Conservation (phyloP, 495 filamentous ascomycete genomes). For the Terfezia claveryi region DNA sequence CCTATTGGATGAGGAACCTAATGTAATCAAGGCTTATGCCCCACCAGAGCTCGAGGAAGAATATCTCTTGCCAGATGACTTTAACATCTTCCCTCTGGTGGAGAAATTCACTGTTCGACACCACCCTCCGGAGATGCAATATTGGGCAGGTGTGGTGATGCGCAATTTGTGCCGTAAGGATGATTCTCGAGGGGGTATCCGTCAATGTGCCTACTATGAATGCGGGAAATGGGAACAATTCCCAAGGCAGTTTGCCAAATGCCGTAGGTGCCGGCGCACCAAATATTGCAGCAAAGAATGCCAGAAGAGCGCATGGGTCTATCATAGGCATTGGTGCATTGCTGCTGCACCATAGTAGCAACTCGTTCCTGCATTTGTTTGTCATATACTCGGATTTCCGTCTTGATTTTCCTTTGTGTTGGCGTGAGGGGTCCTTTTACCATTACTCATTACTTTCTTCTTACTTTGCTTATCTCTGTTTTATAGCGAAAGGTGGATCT, state of each 20-base stretch:
- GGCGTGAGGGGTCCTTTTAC: neutral
- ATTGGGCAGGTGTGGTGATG: conserved; percentile 98
- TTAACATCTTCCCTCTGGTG: conserved; percentile 94
- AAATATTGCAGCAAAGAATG: conserved; percentile 99
- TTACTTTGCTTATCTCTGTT: neutral
- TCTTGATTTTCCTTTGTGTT: neutral
- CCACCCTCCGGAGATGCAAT: conserved; percentile 91
- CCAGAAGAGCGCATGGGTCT: conserved; percentile 96
- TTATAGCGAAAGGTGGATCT: neutral
- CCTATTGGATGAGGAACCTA: conserved; percentile 46
- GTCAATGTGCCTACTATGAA: conserved; percentile 91
- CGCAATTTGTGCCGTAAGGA: conserved; percentile 96
- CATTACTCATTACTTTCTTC: neutral
- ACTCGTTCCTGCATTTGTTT: neutral
- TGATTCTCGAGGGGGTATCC: conserved; percentile 75
- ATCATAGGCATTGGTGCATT: conserved; percentile 92
- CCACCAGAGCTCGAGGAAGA: conserved; percentile 52
- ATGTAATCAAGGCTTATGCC: conserved; percentile 16
- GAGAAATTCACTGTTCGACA: conserved; percentile 95
- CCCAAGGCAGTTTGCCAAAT: conserved; percentile 92
- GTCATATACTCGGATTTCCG: neutral
- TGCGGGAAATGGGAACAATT: conserved; percentile 96
- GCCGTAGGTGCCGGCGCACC: conserved; percentile 81
- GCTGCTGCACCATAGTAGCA: conserved; percentile 27
- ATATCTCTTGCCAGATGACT: conserved; percentile 76